Conservation (phyloP, 495 filamentous ascomycete species). For the Neurospora hispaniola region DNA sequence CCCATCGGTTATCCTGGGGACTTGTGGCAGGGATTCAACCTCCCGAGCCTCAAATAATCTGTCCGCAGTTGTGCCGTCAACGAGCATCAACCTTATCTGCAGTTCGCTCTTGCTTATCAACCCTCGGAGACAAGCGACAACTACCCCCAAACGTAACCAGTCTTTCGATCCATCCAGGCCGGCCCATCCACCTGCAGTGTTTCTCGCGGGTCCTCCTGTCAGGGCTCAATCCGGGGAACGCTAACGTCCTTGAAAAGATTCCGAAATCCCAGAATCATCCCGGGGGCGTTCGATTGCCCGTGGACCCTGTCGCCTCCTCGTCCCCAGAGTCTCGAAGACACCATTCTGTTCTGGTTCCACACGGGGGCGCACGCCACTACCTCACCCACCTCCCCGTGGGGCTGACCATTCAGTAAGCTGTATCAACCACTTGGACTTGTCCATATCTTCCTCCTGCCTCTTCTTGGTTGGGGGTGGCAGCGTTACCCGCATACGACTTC, state of each 20-base stretch:
- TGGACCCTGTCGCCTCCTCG: constrained; percentile 11
- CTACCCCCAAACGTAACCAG: not conserved
- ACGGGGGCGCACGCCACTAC: not conserved
- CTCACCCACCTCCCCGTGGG: constrained; percentile 3
- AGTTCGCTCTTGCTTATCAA: not conserved
- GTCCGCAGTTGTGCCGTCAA: not conserved
- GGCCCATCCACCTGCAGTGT: not conserved
- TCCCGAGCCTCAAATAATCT: not conserved
- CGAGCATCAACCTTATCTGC: constrained; percentile 4
- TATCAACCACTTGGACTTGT: not conserved
- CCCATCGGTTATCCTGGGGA: not conserved
- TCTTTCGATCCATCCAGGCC: not conserved
- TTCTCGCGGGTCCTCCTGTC: not conserved
- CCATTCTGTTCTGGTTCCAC: constrained; percentile 5
- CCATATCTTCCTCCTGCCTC: not conserved
- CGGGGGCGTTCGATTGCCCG: not conserved
- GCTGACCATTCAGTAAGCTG: not conserved
- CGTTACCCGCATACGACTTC: constrained; percentile 1
- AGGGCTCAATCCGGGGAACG: not conserved
- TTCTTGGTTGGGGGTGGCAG: not conserved
- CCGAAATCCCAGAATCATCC: not conserved
- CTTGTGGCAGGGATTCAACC: not conserved
- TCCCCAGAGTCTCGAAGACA: not conserved
- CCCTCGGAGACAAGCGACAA: not conserved
- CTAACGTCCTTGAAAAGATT: not conserved